Base-by-base conservation (phyloP, 768 basidiomycete genomes). In the Lactarius trivialis region DNA sequence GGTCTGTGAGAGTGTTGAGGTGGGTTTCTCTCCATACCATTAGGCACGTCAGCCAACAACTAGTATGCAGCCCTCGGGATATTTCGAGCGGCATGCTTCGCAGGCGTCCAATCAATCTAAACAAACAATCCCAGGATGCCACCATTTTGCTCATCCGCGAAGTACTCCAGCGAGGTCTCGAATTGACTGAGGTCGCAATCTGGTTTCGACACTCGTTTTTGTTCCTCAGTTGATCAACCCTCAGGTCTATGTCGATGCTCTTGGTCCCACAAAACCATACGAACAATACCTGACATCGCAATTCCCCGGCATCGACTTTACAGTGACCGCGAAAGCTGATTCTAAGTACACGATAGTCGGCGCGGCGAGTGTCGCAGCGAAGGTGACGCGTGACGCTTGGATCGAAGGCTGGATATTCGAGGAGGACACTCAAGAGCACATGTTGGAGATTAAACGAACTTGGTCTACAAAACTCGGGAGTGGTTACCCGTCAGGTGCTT, bases 331-430 rank as follows among this genome's bases (percentile, higher is more conserved):
- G 30, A 98, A 99, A 74, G 97, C 97, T 17, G 97, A 99, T 70
- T 86, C 87, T n/a, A 85, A 91, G 64, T 99, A 84, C 81, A 97
- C 94, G 70, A 95, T 99, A 63, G 97, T 99, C 62, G 89, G 93
- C 24, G 97, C 97, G 7, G 97, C 96, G 1, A 93, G 91, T 71
- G 92, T 98, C n/a, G 93, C 93, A 2, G 97, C 97, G 2, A 99
- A 99, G 75, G 94, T 96, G 30, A 98, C 95, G 0, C 80, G 96
- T 60, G 96, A 98, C 70, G 85, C 88, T 7, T 93, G 93, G 73
- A 78, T 98, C 21, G 88, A 95, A 63, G 80, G 80, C 3, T 98
- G 96, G 96, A 70, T 78, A 11, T 95, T 86, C 66, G 84, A 90
- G 72, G 91, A 92, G 69, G 77, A 74, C 51, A 50, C 56, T 1